A percentile compares a stretch with the other conserved stretches of the same genome.
phyloP scores from a whole-genome alignment of 2,329 filamentous ascomycete genomes.

The Byssothecium circinans region DNA sequence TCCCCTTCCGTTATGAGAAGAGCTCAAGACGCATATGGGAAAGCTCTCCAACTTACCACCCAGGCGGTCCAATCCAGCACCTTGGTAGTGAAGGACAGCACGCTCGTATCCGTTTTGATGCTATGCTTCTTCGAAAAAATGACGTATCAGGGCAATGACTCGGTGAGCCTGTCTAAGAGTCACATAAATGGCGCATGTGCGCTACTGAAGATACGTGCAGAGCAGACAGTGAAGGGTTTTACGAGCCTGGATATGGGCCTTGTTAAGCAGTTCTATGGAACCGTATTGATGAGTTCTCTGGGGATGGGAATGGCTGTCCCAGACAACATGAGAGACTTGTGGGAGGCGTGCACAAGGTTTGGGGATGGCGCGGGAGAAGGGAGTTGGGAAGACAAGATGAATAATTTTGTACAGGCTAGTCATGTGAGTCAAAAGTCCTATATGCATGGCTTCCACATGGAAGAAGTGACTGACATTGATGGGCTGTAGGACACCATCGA shows the following conservation, averaged over 20 bases:
- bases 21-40: slow-evolving; percentile 27
- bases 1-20: slow-evolving; percentile 23
- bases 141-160: slow-evolving; percentile 23
- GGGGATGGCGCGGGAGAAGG: slow-evolving; percentile 16
- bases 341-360: slow-evolving; percentile 15
- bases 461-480: no score
- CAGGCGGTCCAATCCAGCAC: slow-evolving; percentile 19
- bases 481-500: slow-evolving; percentile 22
- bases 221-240: slow-evolving; percentile 21
- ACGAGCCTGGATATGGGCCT: slow-evolving; percentile 23
- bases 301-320: slow-evolving; percentile 21
- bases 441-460: no score
- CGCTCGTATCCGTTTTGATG: slow-evolving; percentile 33
- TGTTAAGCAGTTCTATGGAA: slow-evolving; percentile 35
- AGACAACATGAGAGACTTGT: slow-evolving; percentile 24
- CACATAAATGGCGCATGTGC: slow-evolving; percentile 39
- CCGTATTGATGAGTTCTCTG: slow-evolving; percentile 24
- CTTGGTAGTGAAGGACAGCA: slow-evolving; percentile 27
- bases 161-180: slow-evolving; percentile 31
- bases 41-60: slow-evolving; percentile 29
- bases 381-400: slow-evolving; percentile 24
- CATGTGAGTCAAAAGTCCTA: no score
- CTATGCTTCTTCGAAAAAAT: slow-evolving; percentile 40
- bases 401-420: slow-evolving; percentile 18
- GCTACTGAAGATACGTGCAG: slow-evolving; percentile 35